Evolutionary conservation across 2,329 filamentous ascomycete genomes (phyloP), one percentile per base, ranked within the genome.

Genomic region (Penicillium sp.): DNA sequence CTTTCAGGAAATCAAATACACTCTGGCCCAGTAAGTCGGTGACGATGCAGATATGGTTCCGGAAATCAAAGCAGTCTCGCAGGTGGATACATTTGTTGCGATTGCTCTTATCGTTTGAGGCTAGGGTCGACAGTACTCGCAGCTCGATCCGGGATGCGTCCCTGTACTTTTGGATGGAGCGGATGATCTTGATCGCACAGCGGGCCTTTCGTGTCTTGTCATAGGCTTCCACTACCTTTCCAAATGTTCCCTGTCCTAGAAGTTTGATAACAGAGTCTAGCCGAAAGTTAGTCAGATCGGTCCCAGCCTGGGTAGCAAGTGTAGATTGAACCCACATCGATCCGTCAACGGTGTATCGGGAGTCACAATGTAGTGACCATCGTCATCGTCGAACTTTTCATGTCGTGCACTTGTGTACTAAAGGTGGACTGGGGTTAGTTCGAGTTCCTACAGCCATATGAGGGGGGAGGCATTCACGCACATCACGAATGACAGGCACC

Each of bases 1-100:
- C 87, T 78, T 99, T 99, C 46, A 99, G 82, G 66, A 99, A 99
- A 76, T 99, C 94, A 72, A 99, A 99, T 50, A 99, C 93, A 67
- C 93, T 97, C 70, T 97, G 93, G 46, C 93, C 93, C 29, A 97
- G 84, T 15, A 89, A 76, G 70, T 88, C 86, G 14, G 86, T 89
- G 65, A 89, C 86, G 57, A 89, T 89, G 81, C 94, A 99, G 64
- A 99, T 97, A 71, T 99, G 94, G 54, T 95, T 94, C 46, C 92
- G 85, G 77, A 90, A 99, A 75, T 99, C 94, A 76, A 99, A 99
- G 74, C 92, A 97, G 68, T 99, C 94, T 40, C 92, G 86, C 40
- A 99, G 81, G 73, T 99, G 94, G 62, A 99, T 99, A 77, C 94
- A 99, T 62, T 93, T 89, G 73, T 99, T 97, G 56, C 92, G 85